Conservation (phyloP, 1,284 basidiomycete species). For the Ustilago lituana region DNA sequence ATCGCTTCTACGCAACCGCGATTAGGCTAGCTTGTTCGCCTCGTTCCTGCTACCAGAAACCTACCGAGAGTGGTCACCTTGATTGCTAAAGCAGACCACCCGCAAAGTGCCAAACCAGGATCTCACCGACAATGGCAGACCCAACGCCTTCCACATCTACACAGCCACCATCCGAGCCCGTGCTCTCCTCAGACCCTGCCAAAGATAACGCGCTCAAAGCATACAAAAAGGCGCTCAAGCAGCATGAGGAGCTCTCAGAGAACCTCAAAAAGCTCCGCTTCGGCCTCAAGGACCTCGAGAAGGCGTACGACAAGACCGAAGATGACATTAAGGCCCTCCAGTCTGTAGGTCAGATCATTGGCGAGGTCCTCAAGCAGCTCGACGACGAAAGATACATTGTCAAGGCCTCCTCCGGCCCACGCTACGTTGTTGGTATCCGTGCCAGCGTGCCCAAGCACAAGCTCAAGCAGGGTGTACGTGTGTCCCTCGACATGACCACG, state of each 20-base stretch:
- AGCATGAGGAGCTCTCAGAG: constrained; percentile 70
- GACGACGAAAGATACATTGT: constrained; percentile 99
- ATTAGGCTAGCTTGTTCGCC: too few relatives aligned
- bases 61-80: too few relatives aligned
- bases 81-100: too few relatives aligned
- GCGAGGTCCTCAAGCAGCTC: constrained; percentile 97
- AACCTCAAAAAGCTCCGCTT: constrained; percentile 63
- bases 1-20: too few relatives aligned
- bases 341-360: constrained; percentile 98
- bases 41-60: too few relatives aligned
- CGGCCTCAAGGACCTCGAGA: constrained; percentile 78
- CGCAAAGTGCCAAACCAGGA: not conserved
- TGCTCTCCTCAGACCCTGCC: constrained; percentile 46
- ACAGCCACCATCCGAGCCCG: constrained; percentile 38
- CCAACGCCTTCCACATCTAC: constrained; percentile 41
- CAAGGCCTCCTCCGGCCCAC: constrained; percentile 96
- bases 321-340: constrained; percentile 99
- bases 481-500: constrained; percentile 99
- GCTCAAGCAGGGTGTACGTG: constrained; percentile 91
- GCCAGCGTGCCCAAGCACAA: constrained; percentile 90
- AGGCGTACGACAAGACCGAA: constrained; percentile 93
- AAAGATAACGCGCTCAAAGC: constrained; percentile 64
- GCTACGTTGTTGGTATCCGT: constrained; percentile 98
- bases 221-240: constrained; percentile 62
- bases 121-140: constrained; percentile 40